Conservation (phyloP, 202 grass and related monocot genomes). For the Panicum hallii region DNA sequence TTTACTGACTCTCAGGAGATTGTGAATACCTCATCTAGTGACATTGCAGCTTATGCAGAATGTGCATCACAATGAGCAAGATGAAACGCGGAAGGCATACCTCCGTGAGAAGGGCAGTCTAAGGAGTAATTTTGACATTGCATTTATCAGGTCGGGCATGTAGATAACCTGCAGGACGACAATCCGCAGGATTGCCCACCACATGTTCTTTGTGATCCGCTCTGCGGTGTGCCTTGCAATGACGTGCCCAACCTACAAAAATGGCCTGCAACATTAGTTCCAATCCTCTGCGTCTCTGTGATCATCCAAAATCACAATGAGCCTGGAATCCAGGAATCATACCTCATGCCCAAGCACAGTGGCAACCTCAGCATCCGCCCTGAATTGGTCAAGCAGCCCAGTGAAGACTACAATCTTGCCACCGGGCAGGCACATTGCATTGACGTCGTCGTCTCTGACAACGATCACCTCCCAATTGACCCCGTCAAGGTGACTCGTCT, state of each 20-base stretch:
- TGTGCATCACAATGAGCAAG: not conserved
- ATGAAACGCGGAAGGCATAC: slow-evolving; percentile 46
- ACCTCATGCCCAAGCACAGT: slow-evolving; percentile 95
- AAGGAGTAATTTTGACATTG: slow-evolving; percentile 79
- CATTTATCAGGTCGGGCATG: slow-evolving; percentile 82
- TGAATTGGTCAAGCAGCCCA: slow-evolving; percentile 84
- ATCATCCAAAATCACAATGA: slow-evolving; percentile 20
- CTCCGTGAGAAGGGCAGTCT: slow-evolving; percentile 89
- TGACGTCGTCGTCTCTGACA: slow-evolving; percentile 67
- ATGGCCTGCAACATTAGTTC: not conserved
- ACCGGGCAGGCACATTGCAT: slow-evolving; percentile 88
- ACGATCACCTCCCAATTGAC: slow-evolving; percentile 97
- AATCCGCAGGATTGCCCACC: slow-evolving; percentile 70
- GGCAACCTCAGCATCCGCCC: slow-evolving; percentile 75
- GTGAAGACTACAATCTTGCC: slow-evolving; percentile 93
- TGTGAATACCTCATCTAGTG: slow-evolving; percentile 25
- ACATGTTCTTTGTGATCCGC: slow-evolving; percentile 68
- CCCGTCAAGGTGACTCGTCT: slow-evolving; percentile 70
- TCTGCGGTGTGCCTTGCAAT: slow-evolving; percentile 78
- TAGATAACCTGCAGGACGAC: slow-evolving; percentile 79
- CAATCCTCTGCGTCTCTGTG: not conserved
- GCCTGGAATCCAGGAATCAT: not conserved
- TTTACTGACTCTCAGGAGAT: slow-evolving; percentile 2
- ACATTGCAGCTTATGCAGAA: slow-evolving; percentile 16
- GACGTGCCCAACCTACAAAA: slow-evolving; percentile 76